Evolutionary conservation across 176 grass and related monocot species (phyloP).

Genomic region (Chloris gayana): DNA sequence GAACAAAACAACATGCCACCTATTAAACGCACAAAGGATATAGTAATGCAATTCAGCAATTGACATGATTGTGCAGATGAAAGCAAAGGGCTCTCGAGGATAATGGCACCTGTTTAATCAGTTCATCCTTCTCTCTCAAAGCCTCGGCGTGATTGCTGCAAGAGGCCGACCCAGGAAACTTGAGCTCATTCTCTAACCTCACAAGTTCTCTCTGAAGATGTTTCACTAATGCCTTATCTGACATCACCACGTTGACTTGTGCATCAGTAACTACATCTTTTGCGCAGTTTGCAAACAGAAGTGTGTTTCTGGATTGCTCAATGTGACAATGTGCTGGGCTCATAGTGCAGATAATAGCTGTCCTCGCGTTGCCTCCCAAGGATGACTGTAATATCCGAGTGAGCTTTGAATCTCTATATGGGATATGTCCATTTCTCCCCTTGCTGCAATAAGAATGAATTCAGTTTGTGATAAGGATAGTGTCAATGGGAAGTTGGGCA

Average conservation of each 20-base stretch:
- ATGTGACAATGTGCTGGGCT: constrained; percentile 75
- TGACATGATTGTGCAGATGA: not conserved
- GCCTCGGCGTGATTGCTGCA: constrained; percentile 51
- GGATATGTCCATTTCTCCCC: constrained; percentile 79
- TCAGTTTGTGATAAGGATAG: not conserved
- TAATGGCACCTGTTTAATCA: constrained; percentile 71
- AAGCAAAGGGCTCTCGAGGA: not conserved
- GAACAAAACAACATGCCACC: not conserved
- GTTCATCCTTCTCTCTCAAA: constrained; percentile 74
- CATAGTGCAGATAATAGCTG: constrained; percentile 94
- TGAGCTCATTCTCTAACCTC: constrained; percentile 73
- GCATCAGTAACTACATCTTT: constrained; percentile 81
- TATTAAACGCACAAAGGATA: constrained; percentile 3
- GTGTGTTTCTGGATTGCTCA: constrained; percentile 88
- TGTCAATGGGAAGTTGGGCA: not conserved
- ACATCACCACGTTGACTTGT: constrained; percentile 84
- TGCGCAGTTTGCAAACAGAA: constrained; percentile 85
- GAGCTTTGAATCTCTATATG: constrained; percentile 93
- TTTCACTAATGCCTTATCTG: constrained; percentile 86
- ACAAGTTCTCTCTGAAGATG: constrained; percentile 82
- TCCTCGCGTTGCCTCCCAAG: constrained; percentile 85
- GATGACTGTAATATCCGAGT: constrained; percentile 86
- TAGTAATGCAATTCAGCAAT: not conserved
- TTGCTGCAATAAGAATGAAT: constrained; percentile 54
- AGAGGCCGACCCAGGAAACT: constrained; percentile 49